Conservation (phyloP, 2,329 filamentous ascomycete genomes). For the Ceratocystis variospora region DNA sequence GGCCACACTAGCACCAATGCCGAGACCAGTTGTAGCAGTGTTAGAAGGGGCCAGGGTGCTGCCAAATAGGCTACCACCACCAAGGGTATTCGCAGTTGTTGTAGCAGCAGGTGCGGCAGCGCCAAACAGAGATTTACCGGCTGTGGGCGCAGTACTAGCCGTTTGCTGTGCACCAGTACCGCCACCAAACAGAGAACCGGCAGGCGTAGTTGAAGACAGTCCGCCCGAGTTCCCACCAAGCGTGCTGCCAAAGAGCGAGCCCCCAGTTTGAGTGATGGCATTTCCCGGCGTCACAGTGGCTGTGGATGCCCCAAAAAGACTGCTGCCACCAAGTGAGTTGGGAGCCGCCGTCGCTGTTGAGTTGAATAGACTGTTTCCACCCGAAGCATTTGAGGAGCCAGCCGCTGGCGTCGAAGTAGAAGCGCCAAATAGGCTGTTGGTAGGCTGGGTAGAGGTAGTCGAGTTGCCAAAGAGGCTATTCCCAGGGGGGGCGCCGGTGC, state of each 20-base stretch:
- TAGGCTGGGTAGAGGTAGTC: slow-evolving; percentile 20
- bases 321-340: slow-evolving; percentile 16
- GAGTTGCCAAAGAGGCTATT: slow-evolving; percentile 23
- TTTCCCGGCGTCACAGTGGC: slow-evolving; percentile 20
- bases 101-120: background rate
- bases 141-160: slow-evolving; percentile 16
- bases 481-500: slow-evolving; percentile 12
- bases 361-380: slow-evolving; percentile 21
- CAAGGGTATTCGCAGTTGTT: background rate
- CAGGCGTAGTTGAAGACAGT: slow-evolving; percentile 23
- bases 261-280: slow-evolving; percentile 24
- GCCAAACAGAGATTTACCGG: slow-evolving; percentile 4
- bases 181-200: slow-evolving; percentile 23
- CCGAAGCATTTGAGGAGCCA: slow-evolving; percentile 1
- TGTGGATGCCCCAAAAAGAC: slow-evolving; percentile 27
- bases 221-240: slow-evolving; percentile 7
- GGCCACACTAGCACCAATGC: slow-evolving; percentile 24
- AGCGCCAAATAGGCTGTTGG: slow-evolving; percentile 22
- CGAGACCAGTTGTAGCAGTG: slow-evolving; percentile 22
- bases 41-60: slow-evolving; percentile 21
- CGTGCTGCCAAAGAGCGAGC: slow-evolving; percentile 23
- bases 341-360: slow-evolving; percentile 23
- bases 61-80: background rate
- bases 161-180: slow-evolving; percentile 23
- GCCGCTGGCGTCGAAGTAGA: slow-evolving; percentile 21